Evolutionary conservation across 2,329 filamentous ascomycete genomes (phyloP).

Genomic region (Paraphoma chrysanthemicola): DNA sequence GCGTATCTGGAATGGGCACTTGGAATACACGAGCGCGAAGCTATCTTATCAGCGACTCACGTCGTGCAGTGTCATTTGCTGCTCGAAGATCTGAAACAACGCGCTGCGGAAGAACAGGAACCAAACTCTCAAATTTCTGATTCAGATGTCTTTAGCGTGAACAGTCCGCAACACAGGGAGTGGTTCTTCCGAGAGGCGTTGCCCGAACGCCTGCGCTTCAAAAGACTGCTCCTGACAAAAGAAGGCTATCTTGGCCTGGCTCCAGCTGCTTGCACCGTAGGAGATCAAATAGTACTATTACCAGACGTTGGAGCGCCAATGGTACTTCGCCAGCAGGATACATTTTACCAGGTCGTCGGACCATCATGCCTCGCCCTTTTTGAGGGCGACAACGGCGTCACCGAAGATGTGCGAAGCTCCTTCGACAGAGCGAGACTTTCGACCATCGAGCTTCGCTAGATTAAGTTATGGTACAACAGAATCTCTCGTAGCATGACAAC

Average conservation of each 20-base stretch:
- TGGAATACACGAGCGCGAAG: no score
- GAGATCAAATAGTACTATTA: not conserved
- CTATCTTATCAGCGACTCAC: no score
- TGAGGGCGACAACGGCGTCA: no score
- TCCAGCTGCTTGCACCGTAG: not conserved
- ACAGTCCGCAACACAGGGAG: not conserved
- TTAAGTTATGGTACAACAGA: no score
- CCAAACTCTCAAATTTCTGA: not conserved
- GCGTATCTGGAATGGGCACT: no score
- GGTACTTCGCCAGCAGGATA: not conserved
- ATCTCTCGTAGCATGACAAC: no score
- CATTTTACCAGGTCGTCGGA: not conserved
- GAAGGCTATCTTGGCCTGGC: not conserved
- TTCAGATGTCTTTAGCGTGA: not conserved
- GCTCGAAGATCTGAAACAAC: not conserved
- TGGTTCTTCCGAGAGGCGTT: not conserved
- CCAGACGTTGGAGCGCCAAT: not conserved
- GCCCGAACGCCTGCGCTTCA: not conserved
- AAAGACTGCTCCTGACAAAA: not conserved
- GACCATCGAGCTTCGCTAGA: no score
- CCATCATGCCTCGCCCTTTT: no score
- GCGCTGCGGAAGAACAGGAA: not conserved
- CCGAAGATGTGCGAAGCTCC: no score
- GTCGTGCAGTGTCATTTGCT: not conserved
- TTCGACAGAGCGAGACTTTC: no score